Conservation (phyloP, 1,139 yeast genomes). For the Blastobotrys illinoisensis region DNA sequence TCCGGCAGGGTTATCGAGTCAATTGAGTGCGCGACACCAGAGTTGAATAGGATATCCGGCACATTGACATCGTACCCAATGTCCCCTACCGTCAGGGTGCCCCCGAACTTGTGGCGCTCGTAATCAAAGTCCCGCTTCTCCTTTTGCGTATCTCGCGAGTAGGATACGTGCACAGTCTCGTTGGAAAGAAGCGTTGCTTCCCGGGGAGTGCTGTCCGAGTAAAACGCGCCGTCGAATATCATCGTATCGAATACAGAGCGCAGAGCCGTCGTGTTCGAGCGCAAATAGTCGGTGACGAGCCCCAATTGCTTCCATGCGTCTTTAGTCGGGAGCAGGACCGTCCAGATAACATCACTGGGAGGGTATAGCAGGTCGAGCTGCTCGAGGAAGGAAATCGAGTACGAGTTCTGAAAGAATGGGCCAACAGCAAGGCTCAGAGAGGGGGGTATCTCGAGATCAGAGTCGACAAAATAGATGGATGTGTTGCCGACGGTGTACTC, state of each 20-base stretch:
- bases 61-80: constrained; percentile 31
- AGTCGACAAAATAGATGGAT: constrained; percentile 57
- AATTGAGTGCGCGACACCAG: constrained; percentile 82
- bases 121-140: neutral
- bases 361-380: constrained; percentile 45
- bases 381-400: constrained; percentile 45
- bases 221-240: constrained; percentile 59
- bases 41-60: constrained; percentile 68
- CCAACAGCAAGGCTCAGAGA: constrained; percentile 49
- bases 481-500: constrained; percentile 50
- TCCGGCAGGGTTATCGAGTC: constrained; percentile 51
- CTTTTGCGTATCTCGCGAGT: constrained; percentile 24
- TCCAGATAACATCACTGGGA: constrained; percentile 54
- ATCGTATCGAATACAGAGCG: constrained; percentile 49
- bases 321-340: constrained; percentile 75
- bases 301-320: constrained; percentile 67
- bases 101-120: neutral
- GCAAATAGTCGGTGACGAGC: constrained; percentile 55
- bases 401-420: constrained; percentile 49
- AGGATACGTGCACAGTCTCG: constrained; percentile 24
- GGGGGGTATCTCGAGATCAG: constrained; percentile 52
- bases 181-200: constrained; percentile 16
- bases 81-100: constrained; percentile 26
- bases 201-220: constrained; percentile 50
- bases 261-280: constrained; percentile 47